Evolutionary conservation across 371 early-diverging fungal species (phyloP).

Genomic region (Mortierella polycephala): DNA sequence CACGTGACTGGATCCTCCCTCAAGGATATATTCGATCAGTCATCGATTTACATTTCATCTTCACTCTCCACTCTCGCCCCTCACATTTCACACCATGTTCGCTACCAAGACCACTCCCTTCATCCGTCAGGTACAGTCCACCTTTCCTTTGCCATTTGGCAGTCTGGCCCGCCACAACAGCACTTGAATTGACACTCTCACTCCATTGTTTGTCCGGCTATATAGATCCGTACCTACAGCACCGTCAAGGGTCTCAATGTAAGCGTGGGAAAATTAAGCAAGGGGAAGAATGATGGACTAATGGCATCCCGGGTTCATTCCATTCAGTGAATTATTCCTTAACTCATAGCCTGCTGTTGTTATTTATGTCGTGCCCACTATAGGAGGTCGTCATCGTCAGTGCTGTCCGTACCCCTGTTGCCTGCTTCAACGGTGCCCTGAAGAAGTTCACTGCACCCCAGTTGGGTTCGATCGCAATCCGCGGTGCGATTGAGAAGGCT

Average conservation of each 20-base stretch:
- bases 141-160: background rate
- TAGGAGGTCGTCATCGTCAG: constrained; percentile 87
- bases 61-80: constrained; percentile 19
- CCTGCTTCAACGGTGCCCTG: constrained; percentile 91
- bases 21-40: background rate
- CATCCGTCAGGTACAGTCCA: constrained; percentile 36
- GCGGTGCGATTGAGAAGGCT: constrained; percentile 55
- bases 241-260: constrained; percentile 49
- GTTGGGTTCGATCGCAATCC: constrained; percentile 87
- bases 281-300: background rate
- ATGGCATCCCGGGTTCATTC: background rate
- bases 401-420: constrained; percentile 93
- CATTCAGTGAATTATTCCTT: background rate
- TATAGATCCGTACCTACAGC: constrained; percentile 47
- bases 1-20: too few relatives aligned
- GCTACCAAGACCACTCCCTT: constrained; percentile 47
- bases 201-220: background rate
- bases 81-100: constrained; percentile 29
- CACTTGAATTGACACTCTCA: background rate
- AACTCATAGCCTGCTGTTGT: background rate
- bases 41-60: constrained; percentile 3
- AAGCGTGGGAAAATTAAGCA: constrained; percentile 46
- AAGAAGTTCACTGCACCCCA: constrained; percentile 86
- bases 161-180: background rate
- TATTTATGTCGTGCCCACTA: background rate